phyloP scores from a whole-genome alignment of 1,139 yeast genomes.

The Yamadazyma trypodendri region DNA sequence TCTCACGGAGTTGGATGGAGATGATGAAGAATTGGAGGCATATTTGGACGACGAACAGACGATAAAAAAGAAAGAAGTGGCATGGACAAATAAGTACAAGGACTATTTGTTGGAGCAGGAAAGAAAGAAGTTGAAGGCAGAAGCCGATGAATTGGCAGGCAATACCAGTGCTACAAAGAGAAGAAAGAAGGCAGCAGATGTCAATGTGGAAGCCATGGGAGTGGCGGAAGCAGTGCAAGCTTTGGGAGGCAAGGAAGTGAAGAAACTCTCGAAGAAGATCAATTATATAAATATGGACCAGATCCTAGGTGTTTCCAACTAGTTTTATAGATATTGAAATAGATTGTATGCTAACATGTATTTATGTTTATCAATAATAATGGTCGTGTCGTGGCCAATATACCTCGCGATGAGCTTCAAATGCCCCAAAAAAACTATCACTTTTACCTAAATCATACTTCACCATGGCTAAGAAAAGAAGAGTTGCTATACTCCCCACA shows the following conservation, averaged over 20 bases:
- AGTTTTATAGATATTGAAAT: too few species aligned
- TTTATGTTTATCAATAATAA: too few species aligned
- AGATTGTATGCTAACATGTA: too few species aligned
- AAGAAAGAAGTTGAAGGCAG: constrained; percentile 74
- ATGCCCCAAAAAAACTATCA: constrained; percentile 82
- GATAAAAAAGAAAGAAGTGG: constrained; percentile 59
- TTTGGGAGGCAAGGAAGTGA: constrained; percentile 51
- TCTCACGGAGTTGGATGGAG: constrained; percentile 57
- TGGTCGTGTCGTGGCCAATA: too few species aligned
- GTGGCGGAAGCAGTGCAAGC: constrained; percentile 37
- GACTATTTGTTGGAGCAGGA: constrained; percentile 87
- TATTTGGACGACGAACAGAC: constrained; percentile 68
- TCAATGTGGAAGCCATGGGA: constrained; percentile 12
- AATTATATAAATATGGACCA: constrained; percentile 49
- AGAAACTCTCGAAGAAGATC: constrained; percentile 80
- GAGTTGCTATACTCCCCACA: constrained; percentile 90
- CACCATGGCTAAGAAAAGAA: constrained; percentile 77
- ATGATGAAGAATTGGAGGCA: constrained; percentile 72
- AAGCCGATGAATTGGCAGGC: constrained; percentile 82
- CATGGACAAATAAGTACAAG: constrained; percentile 87
- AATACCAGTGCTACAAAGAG: constrained; percentile 54
- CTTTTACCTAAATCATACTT: not conserved
- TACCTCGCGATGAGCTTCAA: constrained; percentile 19
- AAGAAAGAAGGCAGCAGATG: constrained; percentile 28
- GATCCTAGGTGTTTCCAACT: constrained; percentile 1